Base-by-base conservation (phyloP, 2,329 filamentous ascomycete species). In the Arthrobotrys sphaeroides region DNA sequence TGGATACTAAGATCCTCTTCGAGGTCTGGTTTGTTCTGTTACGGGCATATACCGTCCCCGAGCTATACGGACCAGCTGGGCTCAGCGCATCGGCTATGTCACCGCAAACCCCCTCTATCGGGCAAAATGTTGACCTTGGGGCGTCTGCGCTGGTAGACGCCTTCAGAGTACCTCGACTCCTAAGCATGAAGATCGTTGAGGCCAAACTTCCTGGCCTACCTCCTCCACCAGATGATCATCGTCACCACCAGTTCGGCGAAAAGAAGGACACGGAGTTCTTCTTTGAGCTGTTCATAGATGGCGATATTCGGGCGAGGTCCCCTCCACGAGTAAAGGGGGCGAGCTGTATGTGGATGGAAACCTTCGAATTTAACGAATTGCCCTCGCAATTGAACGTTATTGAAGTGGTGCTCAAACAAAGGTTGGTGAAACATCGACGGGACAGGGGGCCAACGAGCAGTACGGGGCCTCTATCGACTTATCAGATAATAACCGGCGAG, bases 1-100 rank as follows among this genome's bases (percentile, higher is more conserved):
- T 80, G 18, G 94, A 98, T 79, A 94, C 89, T 24, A 88, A 94
- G 43, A 89, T 96, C 5, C 85, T 96, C n/a, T 97, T 96, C 80
- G 95, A 99, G 81, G 95, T 97, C 10, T 99, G 95, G 95, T 94
- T 96, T 80, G 94, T 97, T 5, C 85, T 99, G 7, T 83, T 99
- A 28, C 89, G 94, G 77, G 93, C 94, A 0, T 97, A 97, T 82
- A 93, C 94, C 0, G 90, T 96, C 49, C 94, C 95, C 0, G 93
- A 97, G 79, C 86, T 98, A 10, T 98, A 97, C 81, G 92, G 90
- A 1, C 81, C 84, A 20, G 55, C 33, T 9, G 10, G 31, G 7
- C 31, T 38, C 18, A 38, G 31, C 18, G 12, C 59, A 20, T 77
- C 73, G 18, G 18, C 73, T 22, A 20, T 66, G 24, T 72, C 73